Conservation (phyloP, 371 early-diverging fungal genomes). For the Coemansia sp. region DNA sequence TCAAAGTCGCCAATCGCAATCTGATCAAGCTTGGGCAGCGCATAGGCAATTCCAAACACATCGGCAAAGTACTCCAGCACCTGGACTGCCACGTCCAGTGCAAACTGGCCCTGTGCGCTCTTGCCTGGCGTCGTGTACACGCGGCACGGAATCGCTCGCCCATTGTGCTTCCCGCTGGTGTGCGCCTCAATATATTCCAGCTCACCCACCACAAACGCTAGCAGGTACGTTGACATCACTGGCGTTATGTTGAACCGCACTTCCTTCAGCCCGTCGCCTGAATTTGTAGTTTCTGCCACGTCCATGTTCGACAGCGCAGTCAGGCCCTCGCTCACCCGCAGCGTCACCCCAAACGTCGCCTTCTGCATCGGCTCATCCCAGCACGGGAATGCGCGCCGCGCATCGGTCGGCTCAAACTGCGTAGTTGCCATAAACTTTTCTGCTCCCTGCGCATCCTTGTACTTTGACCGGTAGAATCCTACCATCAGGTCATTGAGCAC, state of each 20-base stretch:
- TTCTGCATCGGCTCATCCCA: conserved; percentile 89
- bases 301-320: conserved; percentile 88
- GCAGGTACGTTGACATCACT: conserved; percentile 87
- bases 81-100: conserved; percentile 69
- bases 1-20: conserved; percentile 92
- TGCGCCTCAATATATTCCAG: conserved; percentile 81
- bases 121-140: conserved; percentile 78
- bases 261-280: conserved; percentile 47
- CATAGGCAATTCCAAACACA: conserved; percentile 79
- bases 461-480: conserved; percentile 84
- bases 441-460: conserved; percentile 70
- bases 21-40: conserved; percentile 87
- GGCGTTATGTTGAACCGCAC: conserved; percentile 80
- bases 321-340: conserved; percentile 66
- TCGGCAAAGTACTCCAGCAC: conserved; percentile 76
- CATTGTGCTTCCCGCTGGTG: neutral
- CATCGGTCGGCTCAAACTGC: conserved; percentile 90
- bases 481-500: conserved; percentile 81
- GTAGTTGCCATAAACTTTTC: conserved; percentile 75
- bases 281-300: neutral
- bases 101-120: conserved; percentile 69
- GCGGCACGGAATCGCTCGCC: conserved; percentile 59
- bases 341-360: conserved; percentile 81
- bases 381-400: conserved; percentile 87
- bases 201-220: conserved; percentile 89